A percentile compares a stretch with the other conserved stretches of the same genome.
phyloP scores from a whole-genome alignment of 768 basidiomycete genomes.

The Termitomyces sp. region DNA sequence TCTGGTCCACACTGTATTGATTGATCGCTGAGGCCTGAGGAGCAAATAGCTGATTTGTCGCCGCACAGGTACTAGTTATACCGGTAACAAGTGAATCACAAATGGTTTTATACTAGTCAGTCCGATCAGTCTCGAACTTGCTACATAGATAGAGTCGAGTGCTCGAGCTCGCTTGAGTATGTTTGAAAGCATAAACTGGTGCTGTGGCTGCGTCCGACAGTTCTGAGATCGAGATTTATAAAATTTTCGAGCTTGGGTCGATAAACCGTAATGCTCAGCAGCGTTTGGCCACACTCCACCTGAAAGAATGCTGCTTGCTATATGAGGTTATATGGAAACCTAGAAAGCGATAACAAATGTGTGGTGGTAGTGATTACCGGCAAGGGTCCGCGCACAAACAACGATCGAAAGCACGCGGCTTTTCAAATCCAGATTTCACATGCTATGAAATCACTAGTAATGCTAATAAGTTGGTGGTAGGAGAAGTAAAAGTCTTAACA shows the following conservation, averaged over 20 bases:
- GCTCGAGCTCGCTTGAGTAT: neutral
- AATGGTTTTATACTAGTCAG: too few relatives aligned
- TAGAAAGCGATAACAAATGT: neutral
- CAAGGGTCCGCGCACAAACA: too few relatives aligned
- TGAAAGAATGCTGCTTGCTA: neutral
- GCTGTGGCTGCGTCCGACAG: neutral
- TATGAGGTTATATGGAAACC: neutral
- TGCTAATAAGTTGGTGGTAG: too few relatives aligned
- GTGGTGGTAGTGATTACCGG: too few relatives aligned
- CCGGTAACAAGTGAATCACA: too few relatives aligned
- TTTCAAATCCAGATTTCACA: neutral
- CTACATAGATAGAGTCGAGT: neutral
- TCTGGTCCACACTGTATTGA: neutral
- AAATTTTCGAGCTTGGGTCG: too few relatives aligned
- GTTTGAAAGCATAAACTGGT: neutral
- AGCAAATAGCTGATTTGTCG: too few relatives aligned
- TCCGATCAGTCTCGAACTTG: too few relatives aligned
- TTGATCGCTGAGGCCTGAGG: neutral
- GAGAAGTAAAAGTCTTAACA: too few relatives aligned
- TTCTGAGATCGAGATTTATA: too few relatives aligned
- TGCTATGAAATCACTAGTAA: conserved; percentile 7
- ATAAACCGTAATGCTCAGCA: neutral
- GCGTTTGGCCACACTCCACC: neutral
- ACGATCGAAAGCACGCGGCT: neutral
- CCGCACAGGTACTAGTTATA: neutral